Percentiles rank a stretch among this genome's conserved stretches.
phyloP scores from a whole-genome alignment of 2,329 filamentous ascomycete species.

The Penicillium psychrosexuale region DNA sequence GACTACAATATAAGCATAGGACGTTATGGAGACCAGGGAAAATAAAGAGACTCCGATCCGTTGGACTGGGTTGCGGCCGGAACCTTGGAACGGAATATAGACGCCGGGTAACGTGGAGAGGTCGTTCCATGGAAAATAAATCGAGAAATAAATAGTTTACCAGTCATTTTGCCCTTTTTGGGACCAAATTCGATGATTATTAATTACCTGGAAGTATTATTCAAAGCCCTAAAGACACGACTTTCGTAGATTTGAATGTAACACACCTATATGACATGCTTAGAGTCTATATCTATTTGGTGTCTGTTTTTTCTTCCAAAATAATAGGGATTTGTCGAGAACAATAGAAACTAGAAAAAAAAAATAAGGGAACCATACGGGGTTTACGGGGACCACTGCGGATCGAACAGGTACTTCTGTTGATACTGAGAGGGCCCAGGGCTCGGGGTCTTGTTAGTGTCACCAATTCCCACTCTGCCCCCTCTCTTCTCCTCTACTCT shows the following conservation, averaged over 20 bases:
- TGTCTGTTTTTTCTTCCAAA: too few species aligned
- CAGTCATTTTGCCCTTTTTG: not conserved
- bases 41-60: conserved; percentile 21
- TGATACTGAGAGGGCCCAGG: conserved; percentile 1
- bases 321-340: not conserved
- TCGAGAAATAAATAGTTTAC: too few species aligned
- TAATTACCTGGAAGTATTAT: not conserved
- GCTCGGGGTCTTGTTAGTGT: conserved; percentile 10
- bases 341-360: not conserved
- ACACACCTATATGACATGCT: not conserved
- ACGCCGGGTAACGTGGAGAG: conserved; percentile 16
- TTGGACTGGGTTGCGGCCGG: conserved; percentile 21
- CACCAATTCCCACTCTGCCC: conserved; percentile 9
- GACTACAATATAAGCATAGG: not conserved
- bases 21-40: conserved; percentile 5
- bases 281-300: too few species aligned
- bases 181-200: not conserved
- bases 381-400: not conserved
- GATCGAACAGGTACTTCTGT: conserved; percentile 1
- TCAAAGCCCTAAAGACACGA: not conserved
- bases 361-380: not conserved
- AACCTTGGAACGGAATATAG: conserved; percentile 3
- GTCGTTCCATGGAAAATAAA: not conserved
- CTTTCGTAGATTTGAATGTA: not conserved
- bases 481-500: conserved; percentile 4